Conservation (phyloP, 2,329 filamentous ascomycete genomes). For the Epichloe gansuensis region DNA sequence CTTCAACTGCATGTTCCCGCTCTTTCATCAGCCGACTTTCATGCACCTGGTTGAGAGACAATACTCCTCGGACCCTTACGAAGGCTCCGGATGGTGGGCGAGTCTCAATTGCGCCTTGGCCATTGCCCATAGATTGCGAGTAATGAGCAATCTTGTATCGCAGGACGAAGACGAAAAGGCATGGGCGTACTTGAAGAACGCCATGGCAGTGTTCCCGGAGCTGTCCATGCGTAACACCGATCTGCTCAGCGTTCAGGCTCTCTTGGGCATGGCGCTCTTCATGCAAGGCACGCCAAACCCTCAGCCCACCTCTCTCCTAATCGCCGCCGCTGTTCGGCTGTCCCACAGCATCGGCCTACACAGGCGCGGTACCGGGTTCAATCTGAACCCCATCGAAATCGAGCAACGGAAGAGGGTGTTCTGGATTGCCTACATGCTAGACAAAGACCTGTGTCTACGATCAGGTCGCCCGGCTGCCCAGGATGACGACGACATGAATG, state of each 20-base stretch:
- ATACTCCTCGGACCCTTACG: conserved; percentile 84
- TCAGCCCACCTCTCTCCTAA: conserved; percentile 82
- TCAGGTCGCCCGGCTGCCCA: conserved; percentile 49
- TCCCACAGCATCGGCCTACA: conserved; percentile 93
- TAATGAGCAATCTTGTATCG: conserved; percentile 89
- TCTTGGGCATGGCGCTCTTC: conserved; percentile 88
- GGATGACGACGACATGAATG: conserved; percentile 73
- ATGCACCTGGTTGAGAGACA: conserved; percentile 95
- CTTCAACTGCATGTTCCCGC: conserved; percentile 97
- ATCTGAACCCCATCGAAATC: conserved; percentile 83
- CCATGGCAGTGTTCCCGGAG: conserved; percentile 84
- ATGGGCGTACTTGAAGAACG: conserved; percentile 94
- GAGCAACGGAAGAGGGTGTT: conserved; percentile 68
- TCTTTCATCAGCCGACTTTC: conserved; percentile 96
- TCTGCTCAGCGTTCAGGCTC: conserved; percentile 82
- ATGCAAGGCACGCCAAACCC: conserved; percentile 94
- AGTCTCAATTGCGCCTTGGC: conserved; percentile 87
- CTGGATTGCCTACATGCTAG: conserved; percentile 54
- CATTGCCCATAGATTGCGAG: conserved; percentile 82
- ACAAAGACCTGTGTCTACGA: conserved; percentile 50
- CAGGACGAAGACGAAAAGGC: conserved; percentile 88
- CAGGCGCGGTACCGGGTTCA: conserved; percentile 85
- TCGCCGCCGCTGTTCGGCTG: conserved; percentile 79
- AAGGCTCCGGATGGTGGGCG: conserved; percentile 97
- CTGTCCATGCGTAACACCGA: conserved; percentile 94